A percentile compares a stretch with the other conserved stretches of the same genome.
Conservation (phyloP, 352 stramenopile species). For the Aphanomyces cochlioides region DNA sequence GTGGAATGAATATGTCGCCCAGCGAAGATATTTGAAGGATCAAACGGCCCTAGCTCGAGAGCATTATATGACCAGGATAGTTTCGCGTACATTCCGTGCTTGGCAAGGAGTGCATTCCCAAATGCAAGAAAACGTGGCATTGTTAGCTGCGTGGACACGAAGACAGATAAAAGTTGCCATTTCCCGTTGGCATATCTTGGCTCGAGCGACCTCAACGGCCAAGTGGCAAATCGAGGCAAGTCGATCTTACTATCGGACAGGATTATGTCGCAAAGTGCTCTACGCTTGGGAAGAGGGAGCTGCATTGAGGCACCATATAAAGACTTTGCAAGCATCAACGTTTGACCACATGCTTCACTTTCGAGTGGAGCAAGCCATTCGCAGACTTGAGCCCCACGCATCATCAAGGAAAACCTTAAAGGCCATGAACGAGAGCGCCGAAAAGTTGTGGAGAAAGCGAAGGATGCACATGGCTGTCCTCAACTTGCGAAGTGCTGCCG, state of each 20-base stretch:
- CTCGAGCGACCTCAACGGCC: background rate
- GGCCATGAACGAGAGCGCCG: no score
- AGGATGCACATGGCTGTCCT: no score
- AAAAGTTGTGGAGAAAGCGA: no score
- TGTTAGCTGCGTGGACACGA: background rate
- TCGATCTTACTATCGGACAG: background rate
- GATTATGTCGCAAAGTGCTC: background rate
- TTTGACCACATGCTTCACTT: background rate
- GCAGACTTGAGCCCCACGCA: background rate
- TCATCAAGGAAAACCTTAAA: no score
- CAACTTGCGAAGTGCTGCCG: no score
- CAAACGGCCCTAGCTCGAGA: background rate
- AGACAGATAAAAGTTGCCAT: background rate
- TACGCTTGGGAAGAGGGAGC: background rate
- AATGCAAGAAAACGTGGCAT: background rate
- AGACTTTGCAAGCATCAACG: background rate
- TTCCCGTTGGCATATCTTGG: background rate
- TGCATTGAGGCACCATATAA: background rate
- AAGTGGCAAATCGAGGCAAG: background rate
- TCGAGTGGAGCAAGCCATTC: background rate
- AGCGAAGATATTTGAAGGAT: background rate
- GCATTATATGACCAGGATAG: background rate
- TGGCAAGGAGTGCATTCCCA: background rate
- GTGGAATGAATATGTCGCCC: background rate
- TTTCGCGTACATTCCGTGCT: background rate